A percentile compares a stretch with the other conserved stretches of the same genome.
Evolutionary conservation across 78 protist genomes (phyloP).

Genomic region (Anaeramoeba ignava): DNA sequence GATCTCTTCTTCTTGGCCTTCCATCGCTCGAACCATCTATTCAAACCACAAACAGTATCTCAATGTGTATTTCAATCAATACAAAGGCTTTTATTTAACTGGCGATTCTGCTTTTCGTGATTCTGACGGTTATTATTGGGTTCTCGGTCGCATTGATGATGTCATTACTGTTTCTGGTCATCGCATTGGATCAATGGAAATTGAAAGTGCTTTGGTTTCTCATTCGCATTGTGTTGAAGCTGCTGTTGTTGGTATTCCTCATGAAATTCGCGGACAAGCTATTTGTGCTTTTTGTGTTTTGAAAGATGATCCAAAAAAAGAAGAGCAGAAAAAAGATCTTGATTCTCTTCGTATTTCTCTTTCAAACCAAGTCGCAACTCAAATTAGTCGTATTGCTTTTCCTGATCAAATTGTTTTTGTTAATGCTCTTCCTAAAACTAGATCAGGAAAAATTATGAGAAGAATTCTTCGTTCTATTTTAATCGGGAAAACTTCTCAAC

Average conservation of each 20-base stretch:
- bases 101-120: constrained; percentile 73
- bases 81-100: constrained; percentile 72
- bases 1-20: constrained; percentile 72
- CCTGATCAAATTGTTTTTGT: constrained; percentile 40
- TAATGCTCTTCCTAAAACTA: constrained; percentile 63
- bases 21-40: constrained; percentile 61
- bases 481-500: neutral
- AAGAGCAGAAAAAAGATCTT: too few species aligned
- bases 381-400: constrained; percentile 48
- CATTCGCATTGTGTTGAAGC: constrained; percentile 49
- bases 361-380: constrained; percentile 36
- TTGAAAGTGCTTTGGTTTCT: constrained; percentile 62
- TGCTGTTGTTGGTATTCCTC: constrained; percentile 74
- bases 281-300: too few species aligned
- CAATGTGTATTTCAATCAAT: constrained; percentile 41
- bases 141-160: constrained; percentile 83
- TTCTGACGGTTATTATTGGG: constrained; percentile 70
- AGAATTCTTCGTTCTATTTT: constrained; percentile 71
- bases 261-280: constrained; percentile 70
- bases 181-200: constrained; percentile 86
- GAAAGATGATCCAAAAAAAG: too few species aligned
- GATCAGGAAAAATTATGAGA: constrained; percentile 74
- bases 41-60: constrained; percentile 54
- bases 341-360: neutral
- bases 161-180: constrained; percentile 84